phyloP scores from a whole-genome alignment of 1,284 basidiomycete genomes.

The Cryptococcus sp. region DNA sequence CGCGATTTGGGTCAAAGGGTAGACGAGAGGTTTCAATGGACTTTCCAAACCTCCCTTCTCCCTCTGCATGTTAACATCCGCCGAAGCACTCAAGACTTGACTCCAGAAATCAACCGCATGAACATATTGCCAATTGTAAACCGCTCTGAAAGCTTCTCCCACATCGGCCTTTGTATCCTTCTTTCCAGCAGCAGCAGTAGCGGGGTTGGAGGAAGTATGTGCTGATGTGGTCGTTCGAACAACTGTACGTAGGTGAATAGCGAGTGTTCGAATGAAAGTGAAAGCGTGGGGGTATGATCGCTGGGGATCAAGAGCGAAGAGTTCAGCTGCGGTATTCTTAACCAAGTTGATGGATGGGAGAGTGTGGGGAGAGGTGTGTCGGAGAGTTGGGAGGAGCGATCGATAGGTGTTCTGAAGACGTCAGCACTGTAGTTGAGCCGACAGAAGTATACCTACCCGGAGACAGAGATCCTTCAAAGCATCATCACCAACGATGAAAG shows the following conservation, averaged over 20 bases:
- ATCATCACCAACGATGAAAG: conserved; percentile 75
- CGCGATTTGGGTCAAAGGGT: conserved; percentile 91
- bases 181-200: background rate
- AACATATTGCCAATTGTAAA: conserved; percentile 98
- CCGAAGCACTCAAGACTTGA: conserved; percentile 77
- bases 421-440: background rate
- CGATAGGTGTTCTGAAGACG: conserved; percentile 57
- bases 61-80: conserved; percentile 57
- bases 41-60: conserved; percentile 60
- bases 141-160: conserved; percentile 73
- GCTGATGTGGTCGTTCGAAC: conserved; percentile 27
- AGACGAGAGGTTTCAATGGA: conserved; percentile 81
- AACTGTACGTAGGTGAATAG: conserved; percentile 77
- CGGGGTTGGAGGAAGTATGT: conserved; percentile 49
- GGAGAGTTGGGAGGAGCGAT: conserved; percentile 18
- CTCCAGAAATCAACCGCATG: conserved; percentile 97
- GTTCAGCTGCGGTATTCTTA: conserved; percentile 94
- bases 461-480: conserved; percentile 78
- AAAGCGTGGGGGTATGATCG: conserved; percentile 86
- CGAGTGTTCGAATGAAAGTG: conserved; percentile 92
- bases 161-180: background rate
- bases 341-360: conserved; percentile 92
- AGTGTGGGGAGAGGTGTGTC: conserved; percentile 73
- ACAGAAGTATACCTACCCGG: conserved; percentile 57
- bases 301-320: conserved; percentile 67